A percentile compares a stretch with the other conserved stretches of the same genome.
Evolutionary conservation across 805 yeast species (phyloP).

Genomic region (Starmerella bombicola): DNA sequence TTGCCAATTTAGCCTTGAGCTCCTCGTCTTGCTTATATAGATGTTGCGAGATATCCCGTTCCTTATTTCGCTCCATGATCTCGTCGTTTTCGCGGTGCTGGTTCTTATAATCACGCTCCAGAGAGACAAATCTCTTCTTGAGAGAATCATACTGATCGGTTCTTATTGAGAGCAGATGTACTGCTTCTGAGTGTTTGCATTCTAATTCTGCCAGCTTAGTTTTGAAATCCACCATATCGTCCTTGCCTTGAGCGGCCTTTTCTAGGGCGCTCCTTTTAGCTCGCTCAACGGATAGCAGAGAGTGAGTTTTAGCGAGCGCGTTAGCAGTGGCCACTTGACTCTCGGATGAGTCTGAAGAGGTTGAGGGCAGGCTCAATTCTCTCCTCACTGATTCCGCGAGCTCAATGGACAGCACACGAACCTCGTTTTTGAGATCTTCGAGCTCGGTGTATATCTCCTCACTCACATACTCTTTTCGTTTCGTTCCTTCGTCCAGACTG

Average conservation of each 20-base stretch:
- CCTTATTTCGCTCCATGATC: conserved; percentile 9
- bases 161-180: conserved; percentile 24
- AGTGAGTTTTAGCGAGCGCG: conserved; percentile 23
- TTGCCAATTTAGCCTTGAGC: conserved; percentile 25
- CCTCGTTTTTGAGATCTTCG: conserved; percentile 25
- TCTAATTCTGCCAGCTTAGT: conserved; percentile 23
- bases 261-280: conserved; percentile 25
- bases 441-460: conserved; percentile 19
- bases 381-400: conserved; percentile 31
- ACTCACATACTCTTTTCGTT: neutral
- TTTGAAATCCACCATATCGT: conserved; percentile 6
- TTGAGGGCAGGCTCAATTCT: conserved; percentile 24
- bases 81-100: conserved; percentile 5
- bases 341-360: neutral
- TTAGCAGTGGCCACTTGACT: conserved; percentile 7
- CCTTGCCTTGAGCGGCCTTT: conserved; percentile 8
- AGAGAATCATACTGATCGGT: conserved; percentile 25
- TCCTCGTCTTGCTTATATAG: conserved; percentile 19
- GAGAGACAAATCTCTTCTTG: conserved; percentile 22
- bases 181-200: conserved; percentile 25
- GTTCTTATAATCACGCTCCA: conserved; percentile 12
- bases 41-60: conserved; percentile 19
- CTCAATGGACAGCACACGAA: conserved; percentile 29
- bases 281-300: conserved; percentile 27
- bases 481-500: neutral